Evolutionary conservation across 169 alveolate species (phyloP).

Genomic region (Eimeria necatrix): DNA sequence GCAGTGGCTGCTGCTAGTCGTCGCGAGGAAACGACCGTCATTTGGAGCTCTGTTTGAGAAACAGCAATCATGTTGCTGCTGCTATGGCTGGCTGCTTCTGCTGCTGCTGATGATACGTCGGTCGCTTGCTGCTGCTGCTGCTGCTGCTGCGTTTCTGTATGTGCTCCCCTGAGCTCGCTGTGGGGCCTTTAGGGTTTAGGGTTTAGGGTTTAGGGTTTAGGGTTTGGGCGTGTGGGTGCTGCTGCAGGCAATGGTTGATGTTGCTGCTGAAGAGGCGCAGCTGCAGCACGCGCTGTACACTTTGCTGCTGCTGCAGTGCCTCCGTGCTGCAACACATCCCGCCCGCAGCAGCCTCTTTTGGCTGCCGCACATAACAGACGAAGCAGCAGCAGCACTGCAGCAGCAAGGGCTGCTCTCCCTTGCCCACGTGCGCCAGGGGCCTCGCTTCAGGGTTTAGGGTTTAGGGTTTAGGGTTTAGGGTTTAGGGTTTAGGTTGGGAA

Average conservation of each 20-base stretch:
- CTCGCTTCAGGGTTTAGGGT: slow-evolving; percentile 34
- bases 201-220: too few relatives aligned
- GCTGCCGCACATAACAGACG: slow-evolving; percentile 27
- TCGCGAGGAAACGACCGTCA: background rate
- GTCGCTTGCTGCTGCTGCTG: background rate
- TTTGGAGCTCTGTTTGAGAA: background rate
- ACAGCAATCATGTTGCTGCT: slow-evolving; percentile 15
- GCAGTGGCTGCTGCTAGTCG: slow-evolving; percentile 24
- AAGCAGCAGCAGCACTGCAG: background rate
- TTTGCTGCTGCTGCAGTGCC: slow-evolving; percentile 82
- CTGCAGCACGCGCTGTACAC: slow-evolving; percentile 74
- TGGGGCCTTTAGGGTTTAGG: background rate
- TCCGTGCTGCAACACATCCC: slow-evolving; percentile 71
- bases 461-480: background rate
- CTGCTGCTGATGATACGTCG: background rate
- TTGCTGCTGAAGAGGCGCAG: slow-evolving; percentile 83
- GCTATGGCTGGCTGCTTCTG: background rate
- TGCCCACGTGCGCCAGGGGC: background rate
- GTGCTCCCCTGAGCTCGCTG: background rate
- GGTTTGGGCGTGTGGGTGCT: background rate
- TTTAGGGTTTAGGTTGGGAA: background rate
- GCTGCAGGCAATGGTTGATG: slow-evolving; percentile 83
- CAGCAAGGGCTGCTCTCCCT: background rate
- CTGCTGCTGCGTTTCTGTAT: slow-evolving; percentile 1
- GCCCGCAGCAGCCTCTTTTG: slow-evolving; percentile 20